Conservation (phyloP, 495 filamentous ascomycete genomes). For the Terfezia boudieri region DNA sequence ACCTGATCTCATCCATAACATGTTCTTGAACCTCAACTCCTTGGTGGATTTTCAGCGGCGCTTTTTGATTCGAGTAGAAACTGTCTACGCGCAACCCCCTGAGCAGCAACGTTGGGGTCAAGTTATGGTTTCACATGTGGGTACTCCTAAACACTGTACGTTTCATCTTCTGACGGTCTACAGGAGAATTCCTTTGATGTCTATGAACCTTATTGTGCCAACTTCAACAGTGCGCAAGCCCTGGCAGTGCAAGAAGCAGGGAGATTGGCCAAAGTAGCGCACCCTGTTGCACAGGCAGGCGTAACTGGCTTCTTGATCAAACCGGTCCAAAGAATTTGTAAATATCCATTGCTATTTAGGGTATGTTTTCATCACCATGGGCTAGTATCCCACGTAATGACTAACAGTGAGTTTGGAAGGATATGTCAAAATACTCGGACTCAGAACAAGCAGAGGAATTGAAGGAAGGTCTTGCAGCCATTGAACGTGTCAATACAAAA, state of each 20-base stretch:
- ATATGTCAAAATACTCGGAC: conserved; percentile 61
- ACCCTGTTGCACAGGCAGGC: conserved; percentile 15
- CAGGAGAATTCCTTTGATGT: conserved; percentile 61
- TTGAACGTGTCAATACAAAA: conserved; percentile 51
- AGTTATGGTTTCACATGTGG: conserved; percentile 44
- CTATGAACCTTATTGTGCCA: conserved; percentile 92
- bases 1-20: conserved; percentile 77
- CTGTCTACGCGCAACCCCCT: conserved; percentile 63
- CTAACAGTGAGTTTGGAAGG: conserved; percentile 27
- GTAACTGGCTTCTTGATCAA: conserved; percentile 84
- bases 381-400: neutral
- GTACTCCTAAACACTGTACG: conserved; percentile 1
- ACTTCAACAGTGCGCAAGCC: conserved; percentile 24
- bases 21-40: conserved; percentile 87
- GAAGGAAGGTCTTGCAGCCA: conserved; percentile 41
- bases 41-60: conserved; percentile 86
- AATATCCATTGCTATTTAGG: conserved; percentile 77
- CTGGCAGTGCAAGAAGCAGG: conserved; percentile 14
- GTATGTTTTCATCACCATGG: conserved; percentile 26
- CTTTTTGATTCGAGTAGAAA: conserved; percentile 87
- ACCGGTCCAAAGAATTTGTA: conserved; percentile 83
- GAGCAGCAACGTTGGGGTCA: conserved; percentile 74
- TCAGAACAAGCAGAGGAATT: conserved; percentile 40
- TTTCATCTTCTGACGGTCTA: neutral
- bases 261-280: conserved; percentile 12